These are phyloP conservation scores for Bocquillonia castaneifolia DNA, from an alignment of 441 rosid species.

Conservation along the genomic window DNA sequence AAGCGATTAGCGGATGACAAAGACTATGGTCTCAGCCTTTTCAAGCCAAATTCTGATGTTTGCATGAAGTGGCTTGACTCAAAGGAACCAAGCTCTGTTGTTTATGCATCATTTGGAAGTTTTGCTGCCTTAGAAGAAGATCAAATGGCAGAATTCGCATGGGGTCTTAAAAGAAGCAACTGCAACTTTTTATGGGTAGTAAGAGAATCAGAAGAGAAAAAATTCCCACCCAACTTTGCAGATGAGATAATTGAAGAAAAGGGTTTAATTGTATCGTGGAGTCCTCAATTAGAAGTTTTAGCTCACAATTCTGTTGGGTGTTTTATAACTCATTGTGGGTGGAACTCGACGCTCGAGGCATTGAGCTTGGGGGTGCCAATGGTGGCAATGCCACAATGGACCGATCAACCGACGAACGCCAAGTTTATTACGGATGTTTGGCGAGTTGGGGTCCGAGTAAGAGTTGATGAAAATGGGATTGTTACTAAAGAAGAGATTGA, in stretches of 20 bases:
- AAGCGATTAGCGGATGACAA: slow-evolving; percentile 31
- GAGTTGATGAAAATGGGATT: slow-evolving; percentile 10
- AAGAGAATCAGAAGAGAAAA: slow-evolving; percentile 15
- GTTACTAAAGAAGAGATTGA: slow-evolving; percentile 15
- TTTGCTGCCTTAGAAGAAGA: not conserved
- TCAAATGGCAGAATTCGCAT: slow-evolving; percentile 17
- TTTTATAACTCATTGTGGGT: slow-evolving; percentile 27
- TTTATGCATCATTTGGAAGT: slow-evolving; percentile 19
- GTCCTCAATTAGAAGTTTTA: slow-evolving; percentile 22
- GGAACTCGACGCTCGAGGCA: slow-evolving; percentile 29
- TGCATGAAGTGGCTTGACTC: slow-evolving; percentile 18
- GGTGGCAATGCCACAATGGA: slow-evolving; percentile 25
- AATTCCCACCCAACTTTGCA: slow-evolving; percentile 2
- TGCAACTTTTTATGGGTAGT: slow-evolving; percentile 16
- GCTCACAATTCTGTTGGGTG: slow-evolving; percentile 22
- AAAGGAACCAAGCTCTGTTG: slow-evolving; percentile 2
- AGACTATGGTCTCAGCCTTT: slow-evolving; percentile 19
- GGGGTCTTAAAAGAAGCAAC: slow-evolving; percentile 4
- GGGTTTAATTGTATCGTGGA: slow-evolving; percentile 23
- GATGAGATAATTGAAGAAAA: not conserved
- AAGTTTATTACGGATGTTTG: slow-evolving; percentile 19
- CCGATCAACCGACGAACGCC: slow-evolving; percentile 18
- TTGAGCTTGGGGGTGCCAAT: slow-evolving; percentile 20
- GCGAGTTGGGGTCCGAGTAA: slow-evolving; percentile 22
- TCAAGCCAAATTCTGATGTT: not conserved